Conservation (phyloP, 805 yeast genomes). For the Kodamaea nitidulidarum region DNA sequence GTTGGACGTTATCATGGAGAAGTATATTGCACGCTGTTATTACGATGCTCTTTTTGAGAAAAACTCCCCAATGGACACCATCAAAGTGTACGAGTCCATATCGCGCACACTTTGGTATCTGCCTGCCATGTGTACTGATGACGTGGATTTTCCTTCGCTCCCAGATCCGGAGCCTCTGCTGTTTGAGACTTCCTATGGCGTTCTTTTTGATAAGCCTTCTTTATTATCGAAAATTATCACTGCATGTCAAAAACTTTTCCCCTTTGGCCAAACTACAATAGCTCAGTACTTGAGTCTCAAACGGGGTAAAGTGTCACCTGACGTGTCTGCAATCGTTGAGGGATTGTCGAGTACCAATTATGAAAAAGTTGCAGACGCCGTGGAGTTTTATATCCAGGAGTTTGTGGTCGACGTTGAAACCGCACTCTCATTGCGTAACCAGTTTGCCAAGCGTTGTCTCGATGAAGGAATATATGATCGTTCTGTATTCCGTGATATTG, state of each 20-base stretch:
- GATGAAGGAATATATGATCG: constrained; percentile 1
- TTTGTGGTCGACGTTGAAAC: constrained; percentile 1
- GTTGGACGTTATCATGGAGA: constrained; percentile 1
- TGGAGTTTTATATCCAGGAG: constrained; percentile 2
- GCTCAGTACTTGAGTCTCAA: constrained; percentile 24
- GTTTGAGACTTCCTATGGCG: constrained; percentile 10
- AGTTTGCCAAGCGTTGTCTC: background rate
- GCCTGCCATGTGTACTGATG: background rate
- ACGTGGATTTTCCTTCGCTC: constrained; percentile 2
- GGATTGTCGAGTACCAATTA: constrained; percentile 8
- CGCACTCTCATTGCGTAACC: background rate
- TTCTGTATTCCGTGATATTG: background rate
- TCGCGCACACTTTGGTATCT: constrained; percentile 17
- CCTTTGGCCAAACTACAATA: constrained; percentile 34
- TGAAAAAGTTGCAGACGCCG: constrained; percentile 3
- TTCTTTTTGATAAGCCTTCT: constrained; percentile 12
- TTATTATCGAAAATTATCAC: constrained; percentile 22
- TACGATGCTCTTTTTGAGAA: constrained; percentile 5
- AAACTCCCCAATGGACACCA: constrained; percentile 17
- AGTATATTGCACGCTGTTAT: constrained; percentile 5
- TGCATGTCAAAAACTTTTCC: constrained; percentile 31
- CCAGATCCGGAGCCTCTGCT: constrained; percentile 5
- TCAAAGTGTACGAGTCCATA: constrained; percentile 27
- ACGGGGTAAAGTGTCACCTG: constrained; percentile 1
- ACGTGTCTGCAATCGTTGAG: constrained; percentile 2